phyloP scores from a whole-genome alignment of 306 rosid species.

The Gastrolobium bilobum region DNA sequence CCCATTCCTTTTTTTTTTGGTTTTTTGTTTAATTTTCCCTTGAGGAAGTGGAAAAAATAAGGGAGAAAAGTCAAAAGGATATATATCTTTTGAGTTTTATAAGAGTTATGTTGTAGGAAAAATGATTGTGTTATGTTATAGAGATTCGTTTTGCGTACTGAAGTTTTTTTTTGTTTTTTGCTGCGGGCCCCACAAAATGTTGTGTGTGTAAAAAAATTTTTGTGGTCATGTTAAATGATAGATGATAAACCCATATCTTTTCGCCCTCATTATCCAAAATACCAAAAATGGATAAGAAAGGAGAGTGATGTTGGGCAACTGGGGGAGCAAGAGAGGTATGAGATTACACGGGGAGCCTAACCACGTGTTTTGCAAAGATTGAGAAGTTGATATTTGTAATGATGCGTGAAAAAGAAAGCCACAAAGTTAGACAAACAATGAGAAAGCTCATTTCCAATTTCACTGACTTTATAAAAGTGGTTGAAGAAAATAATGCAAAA shows the following conservation, averaged over 20 bases:
- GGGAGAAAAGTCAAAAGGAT: background rate
- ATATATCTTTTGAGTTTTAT: background rate
- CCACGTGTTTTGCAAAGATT: constrained; percentile 54
- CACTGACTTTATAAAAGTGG: constrained; percentile 45
- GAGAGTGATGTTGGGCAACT: background rate
- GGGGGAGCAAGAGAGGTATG: constrained; percentile 1
- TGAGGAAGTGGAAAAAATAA: background rate
- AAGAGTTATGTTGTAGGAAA: no score
- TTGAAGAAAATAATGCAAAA: constrained; percentile 38
- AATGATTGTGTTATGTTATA: no score
- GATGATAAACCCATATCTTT: no score
- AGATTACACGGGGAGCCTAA: constrained; percentile 14
- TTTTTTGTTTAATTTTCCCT: background rate
- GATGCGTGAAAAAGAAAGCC: constrained; percentile 50
- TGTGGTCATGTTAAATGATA: no score
- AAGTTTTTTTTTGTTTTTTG: no score
- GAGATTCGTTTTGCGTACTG: no score
- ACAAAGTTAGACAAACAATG: constrained; percentile 44
- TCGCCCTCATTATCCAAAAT: background rate
- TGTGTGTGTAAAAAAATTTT: no score
- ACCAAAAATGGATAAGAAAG: constrained; percentile 23
- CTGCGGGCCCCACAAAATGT: no score
- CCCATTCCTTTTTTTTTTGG: background rate
- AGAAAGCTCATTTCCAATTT: constrained; percentile 54
- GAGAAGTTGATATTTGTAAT: constrained; percentile 36